A percentile compares a stretch with the other conserved stretches of the same genome.
Evolutionary conservation across 1,284 basidiomycete genomes (phyloP).

Genomic region (Xanthoconium separans): DNA sequence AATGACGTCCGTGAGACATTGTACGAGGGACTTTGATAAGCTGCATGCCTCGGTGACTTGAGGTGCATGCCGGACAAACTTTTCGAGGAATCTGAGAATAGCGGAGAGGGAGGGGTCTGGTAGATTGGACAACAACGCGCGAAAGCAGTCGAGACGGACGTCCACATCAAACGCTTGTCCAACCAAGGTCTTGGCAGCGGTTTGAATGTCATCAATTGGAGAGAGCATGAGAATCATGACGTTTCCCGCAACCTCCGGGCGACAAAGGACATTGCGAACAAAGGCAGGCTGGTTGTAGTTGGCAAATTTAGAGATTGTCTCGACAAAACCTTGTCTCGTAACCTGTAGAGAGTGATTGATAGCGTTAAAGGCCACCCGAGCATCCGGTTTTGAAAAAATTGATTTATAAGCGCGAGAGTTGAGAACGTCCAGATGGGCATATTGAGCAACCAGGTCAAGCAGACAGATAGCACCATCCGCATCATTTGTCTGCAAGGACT

Average conservation of each 20-base stretch:
- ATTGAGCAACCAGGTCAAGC: constrained; percentile 54
- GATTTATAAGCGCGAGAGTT: constrained; percentile 48
- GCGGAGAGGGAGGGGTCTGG: constrained; percentile 69
- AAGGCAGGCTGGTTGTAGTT: constrained; percentile 53
- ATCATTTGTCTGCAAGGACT: constrained; percentile 57
- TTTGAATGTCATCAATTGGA: constrained; percentile 72
- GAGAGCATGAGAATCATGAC: constrained; percentile 75
- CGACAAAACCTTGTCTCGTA: constrained; percentile 62
- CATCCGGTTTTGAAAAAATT: constrained; percentile 35
- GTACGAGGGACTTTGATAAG: constrained; percentile 83
- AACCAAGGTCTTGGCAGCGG: constrained; percentile 71
- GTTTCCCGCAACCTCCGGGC: constrained; percentile 51
- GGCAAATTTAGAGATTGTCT: constrained; percentile 59
- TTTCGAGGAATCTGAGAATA: constrained; percentile 62
- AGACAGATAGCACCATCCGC: constrained; percentile 55
- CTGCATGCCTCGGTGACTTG: constrained; percentile 81
- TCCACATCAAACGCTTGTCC: constrained; percentile 85
- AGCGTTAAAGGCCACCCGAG: constrained; percentile 39
- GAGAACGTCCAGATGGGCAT: constrained; percentile 68
- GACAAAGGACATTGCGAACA: constrained; percentile 52
- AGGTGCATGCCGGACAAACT: constrained; percentile 63
- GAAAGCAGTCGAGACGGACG: constrained; percentile 82
- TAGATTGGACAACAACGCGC: constrained; percentile 66
- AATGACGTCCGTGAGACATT: constrained; percentile 88
- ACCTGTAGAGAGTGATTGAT: constrained; percentile 59